Conservation (phyloP, 2,329 filamentous ascomycete genomes). For the Diaporthe sp. region DNA sequence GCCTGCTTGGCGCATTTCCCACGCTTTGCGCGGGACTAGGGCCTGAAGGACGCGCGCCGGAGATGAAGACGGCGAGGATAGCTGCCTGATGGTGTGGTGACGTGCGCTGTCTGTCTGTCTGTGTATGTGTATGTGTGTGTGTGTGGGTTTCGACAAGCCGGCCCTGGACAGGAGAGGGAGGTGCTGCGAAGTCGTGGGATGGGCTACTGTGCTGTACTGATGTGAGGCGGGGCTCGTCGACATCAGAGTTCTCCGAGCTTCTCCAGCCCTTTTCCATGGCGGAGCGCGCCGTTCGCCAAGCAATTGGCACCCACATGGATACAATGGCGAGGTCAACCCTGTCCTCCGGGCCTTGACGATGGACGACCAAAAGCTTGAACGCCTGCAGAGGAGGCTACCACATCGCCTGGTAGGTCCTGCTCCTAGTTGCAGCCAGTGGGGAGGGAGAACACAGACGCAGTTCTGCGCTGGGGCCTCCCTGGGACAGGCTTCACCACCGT, state of each 20-base stretch:
- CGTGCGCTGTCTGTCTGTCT: not conserved
- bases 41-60: not conserved
- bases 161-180: constrained; percentile 27
- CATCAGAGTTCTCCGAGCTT: constrained; percentile 32
- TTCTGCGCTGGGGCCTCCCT: not conserved
- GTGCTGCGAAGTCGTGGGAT: constrained; percentile 11
- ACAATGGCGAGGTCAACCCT: constrained; percentile 25
- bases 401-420: not conserved
- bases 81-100: constrained; percentile 22
- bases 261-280: constrained; percentile 28
- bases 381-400: constrained; percentile 1
- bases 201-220: not conserved
- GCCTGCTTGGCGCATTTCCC: constrained; percentile 16
- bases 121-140: not conserved
- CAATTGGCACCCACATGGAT: constrained; percentile 25
- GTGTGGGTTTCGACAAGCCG: constrained; percentile 19
- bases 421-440: not conserved
- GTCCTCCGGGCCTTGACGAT: not conserved
- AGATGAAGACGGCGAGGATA: not conserved
- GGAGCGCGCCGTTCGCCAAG: constrained; percentile 33
- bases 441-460: not conserved
- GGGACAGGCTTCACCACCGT: not conserved
- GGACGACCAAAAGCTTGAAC: constrained; percentile 12
- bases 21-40: constrained; percentile 17
- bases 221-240: constrained; percentile 21